These are phyloP conservation scores for Leucocoprinus gongylophorus DNA, from an alignment of 1,284 basidiomycete species.

Conservation along the genomic window DNA sequence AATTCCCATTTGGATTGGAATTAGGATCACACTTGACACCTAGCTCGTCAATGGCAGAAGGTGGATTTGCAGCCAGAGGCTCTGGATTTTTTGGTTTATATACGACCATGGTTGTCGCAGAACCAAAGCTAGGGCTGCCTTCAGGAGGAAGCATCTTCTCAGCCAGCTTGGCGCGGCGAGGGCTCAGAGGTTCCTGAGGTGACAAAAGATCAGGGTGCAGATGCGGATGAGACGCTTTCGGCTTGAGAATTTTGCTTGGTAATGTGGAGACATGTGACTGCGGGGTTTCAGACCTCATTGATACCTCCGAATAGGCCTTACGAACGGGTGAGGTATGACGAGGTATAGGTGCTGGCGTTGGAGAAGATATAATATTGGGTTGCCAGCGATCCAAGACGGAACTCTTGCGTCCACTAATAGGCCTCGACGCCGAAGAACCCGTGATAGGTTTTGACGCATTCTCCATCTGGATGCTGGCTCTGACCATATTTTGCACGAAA, in stretches of 20 bases:
- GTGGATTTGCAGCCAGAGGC: slow-evolving; percentile 19
- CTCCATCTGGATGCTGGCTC: slow-evolving; percentile 51
- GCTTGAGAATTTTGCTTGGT: slow-evolving; percentile 19
- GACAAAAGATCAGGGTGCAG: slow-evolving; percentile 16
- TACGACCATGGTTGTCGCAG: slow-evolving; percentile 42
- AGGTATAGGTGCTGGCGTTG: slow-evolving; percentile 30
- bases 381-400: slow-evolving; percentile 70
- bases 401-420: slow-evolving; percentile 32
- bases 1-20: slow-evolving; percentile 12
- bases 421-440: slow-evolving; percentile 27
- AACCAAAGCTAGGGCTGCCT: slow-evolving; percentile 32
- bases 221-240: slow-evolving; percentile 23
- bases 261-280: not conserved
- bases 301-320: slow-evolving; percentile 29
- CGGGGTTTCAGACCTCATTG: not conserved
- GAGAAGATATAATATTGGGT: slow-evolving; percentile 25
- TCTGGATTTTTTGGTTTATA: slow-evolving; percentile 29
- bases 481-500: slow-evolving; percentile 74
- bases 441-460: slow-evolving; percentile 27
- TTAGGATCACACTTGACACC: slow-evolving; percentile 38
- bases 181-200: slow-evolving; percentile 13
- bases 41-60: slow-evolving; percentile 47
- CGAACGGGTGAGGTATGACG: slow-evolving; percentile 38
- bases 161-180: slow-evolving; percentile 13
- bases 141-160: slow-evolving; percentile 19